phyloP scores from a whole-genome alignment of 2,329 filamentous ascomycete species.

The Hypoxylon sp. region DNA sequence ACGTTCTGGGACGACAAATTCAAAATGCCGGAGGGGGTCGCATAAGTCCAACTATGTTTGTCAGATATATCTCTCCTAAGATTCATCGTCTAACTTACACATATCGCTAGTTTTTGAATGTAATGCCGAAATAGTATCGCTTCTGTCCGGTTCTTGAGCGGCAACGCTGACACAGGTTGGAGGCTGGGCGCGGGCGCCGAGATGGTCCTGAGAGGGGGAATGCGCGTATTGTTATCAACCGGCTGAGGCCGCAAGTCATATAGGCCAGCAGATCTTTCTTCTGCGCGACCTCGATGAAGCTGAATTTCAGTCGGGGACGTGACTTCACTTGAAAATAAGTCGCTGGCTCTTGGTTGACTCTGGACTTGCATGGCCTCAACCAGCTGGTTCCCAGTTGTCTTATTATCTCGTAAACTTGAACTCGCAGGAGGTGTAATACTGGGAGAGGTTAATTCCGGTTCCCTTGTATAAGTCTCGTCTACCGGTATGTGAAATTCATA shows the following conservation, averaged over 20 bases:
- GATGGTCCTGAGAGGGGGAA: conserved; percentile 32
- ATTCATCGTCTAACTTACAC: conserved; percentile 50
- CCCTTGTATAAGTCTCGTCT: conserved; percentile 39
- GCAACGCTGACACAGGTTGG: conserved; percentile 47
- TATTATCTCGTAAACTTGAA: conserved; percentile 16
- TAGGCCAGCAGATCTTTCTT: conserved; percentile 26
- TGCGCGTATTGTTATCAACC: conserved; percentile 20
- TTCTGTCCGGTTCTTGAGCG: conserved; percentile 54
- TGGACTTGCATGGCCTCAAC: conserved; percentile 5
- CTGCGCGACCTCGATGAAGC: conserved; percentile 18
- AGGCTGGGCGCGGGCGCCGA: conserved; percentile 41
- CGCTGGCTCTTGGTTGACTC: conserved; percentile 17
- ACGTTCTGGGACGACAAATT: conserved; percentile 67
- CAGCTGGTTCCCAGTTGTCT: background rate
- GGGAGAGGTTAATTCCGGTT: conserved; percentile 34
- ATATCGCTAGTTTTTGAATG: conserved; percentile 56
- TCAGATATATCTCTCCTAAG: conserved; percentile 36
- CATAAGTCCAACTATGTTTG: conserved; percentile 53
- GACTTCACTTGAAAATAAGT: conserved; percentile 19
- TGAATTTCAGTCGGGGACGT: conserved; percentile 13
- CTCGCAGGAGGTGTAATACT: conserved; percentile 28
- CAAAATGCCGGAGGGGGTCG: conserved; percentile 63
- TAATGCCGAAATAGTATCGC: conserved; percentile 57
- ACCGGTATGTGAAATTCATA: conserved; percentile 41
- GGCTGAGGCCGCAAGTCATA: conserved; percentile 27